Evolutionary conservation across 1,139 yeast genomes (phyloP).

Genomic region (Blastobotrys capitulatus): DNA sequence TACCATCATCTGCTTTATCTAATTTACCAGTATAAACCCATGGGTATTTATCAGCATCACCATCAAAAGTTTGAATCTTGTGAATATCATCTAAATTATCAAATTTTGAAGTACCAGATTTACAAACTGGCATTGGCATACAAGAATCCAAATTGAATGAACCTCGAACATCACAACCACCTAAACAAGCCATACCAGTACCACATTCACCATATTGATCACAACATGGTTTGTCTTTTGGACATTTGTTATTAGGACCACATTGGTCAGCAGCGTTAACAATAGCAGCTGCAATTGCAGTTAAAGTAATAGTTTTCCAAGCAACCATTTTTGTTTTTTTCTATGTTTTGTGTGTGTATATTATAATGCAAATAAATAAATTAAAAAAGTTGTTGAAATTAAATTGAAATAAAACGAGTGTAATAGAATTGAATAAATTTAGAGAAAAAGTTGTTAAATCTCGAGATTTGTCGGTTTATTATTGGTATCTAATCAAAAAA

Average conservation of each 20-base stretch:
- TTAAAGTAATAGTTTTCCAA: conserved; percentile 12
- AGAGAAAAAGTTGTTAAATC: too few relatives aligned
- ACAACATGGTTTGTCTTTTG: conserved; percentile 70
- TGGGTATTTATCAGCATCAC: conserved; percentile 60
- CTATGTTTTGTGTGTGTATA: neutral
- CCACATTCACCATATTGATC: conserved; percentile 78
- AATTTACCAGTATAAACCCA: conserved; percentile 72
- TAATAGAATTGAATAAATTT: neutral
- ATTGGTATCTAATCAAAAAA: neutral
- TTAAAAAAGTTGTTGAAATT: neutral
- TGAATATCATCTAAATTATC: conserved; percentile 31
- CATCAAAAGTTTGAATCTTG: conserved; percentile 50
- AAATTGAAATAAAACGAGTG: neutral
- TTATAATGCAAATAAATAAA: neutral
- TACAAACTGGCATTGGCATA: conserved; percentile 56
- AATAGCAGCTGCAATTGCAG: conserved; percentile 17
- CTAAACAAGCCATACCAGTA: conserved; percentile 68
- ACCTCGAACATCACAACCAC: conserved; percentile 70
- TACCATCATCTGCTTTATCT: conserved; percentile 42
- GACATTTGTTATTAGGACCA: conserved; percentile 43
- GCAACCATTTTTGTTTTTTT: conserved; percentile 9
- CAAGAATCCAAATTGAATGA: conserved; percentile 59
- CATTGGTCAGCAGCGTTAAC: conserved; percentile 33
- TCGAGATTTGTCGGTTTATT: too few relatives aligned
- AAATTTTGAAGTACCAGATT: conserved; percentile 27